A percentile compares a stretch with the other conserved stretches of the same genome.
phyloP scores from a whole-genome alignment of 2,329 filamentous ascomycete species.

The Aspergillus jensenii region DNA sequence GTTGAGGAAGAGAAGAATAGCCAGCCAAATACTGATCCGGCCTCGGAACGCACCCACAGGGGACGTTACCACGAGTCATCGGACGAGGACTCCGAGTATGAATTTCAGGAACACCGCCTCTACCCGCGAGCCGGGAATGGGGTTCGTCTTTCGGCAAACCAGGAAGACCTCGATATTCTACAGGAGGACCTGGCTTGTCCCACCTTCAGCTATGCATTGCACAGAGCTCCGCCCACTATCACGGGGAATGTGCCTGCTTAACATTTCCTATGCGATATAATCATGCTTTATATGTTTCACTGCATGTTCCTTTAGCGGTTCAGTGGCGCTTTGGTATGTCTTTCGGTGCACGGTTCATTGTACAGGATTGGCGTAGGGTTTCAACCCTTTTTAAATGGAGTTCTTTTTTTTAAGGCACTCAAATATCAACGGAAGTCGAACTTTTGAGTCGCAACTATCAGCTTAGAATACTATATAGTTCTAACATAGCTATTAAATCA shows the following conservation, averaged over 20 bases:
- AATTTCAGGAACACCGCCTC: slow-evolving; percentile 57
- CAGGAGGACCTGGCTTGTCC: slow-evolving; percentile 58
- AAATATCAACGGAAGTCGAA: neutral
- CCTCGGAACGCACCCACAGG: slow-evolving; percentile 7
- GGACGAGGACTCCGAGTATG: slow-evolving; percentile 40
- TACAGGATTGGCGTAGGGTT: neutral
- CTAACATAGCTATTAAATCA: neutral
- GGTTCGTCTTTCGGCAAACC: slow-evolving; percentile 57
- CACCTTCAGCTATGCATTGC: slow-evolving; percentile 55
- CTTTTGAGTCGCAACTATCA: neutral
- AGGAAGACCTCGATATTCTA: slow-evolving; percentile 61
- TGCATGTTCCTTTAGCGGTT: neutral
- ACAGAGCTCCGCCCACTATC: slow-evolving; percentile 24
- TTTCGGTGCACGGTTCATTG: neutral
- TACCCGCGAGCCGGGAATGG: slow-evolving; percentile 66
- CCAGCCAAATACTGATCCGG: neutral
- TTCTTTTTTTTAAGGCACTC: neutral
- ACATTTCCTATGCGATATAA: slow-evolving; percentile 1
- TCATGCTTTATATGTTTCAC: neutral
- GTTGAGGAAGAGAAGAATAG: neutral
- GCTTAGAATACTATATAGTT: neutral
- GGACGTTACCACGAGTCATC: slow-evolving; percentile 31
- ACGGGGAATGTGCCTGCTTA: slow-evolving; percentile 13
- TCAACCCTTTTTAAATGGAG: neutral
- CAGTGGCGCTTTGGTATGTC: neutral